Percentiles rank a stretch among this genome's conserved stretches.
These are phyloP conservation scores for Calonectria hawksworthii DNA, from an alignment of 2,329 filamentous ascomycete genomes.

Conservation along the genomic window DNA sequence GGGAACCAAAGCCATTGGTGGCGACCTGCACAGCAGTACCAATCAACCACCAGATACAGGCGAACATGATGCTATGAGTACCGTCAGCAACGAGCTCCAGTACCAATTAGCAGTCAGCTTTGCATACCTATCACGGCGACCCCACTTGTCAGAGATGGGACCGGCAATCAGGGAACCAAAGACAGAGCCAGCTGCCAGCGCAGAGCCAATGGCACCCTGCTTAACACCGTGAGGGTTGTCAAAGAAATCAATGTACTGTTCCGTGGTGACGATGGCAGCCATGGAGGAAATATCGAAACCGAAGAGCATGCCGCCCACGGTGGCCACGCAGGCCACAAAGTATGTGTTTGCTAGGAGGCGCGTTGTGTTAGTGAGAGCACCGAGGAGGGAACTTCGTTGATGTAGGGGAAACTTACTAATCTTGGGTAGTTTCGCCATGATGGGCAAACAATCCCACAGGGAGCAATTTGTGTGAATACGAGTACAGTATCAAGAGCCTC, in stretches of 20 bases:
- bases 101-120: background rate
- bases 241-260: conserved; percentile 32
- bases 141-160: conserved; percentile 22
- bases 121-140: background rate
- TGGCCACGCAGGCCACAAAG: background rate
- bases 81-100: background rate
- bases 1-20: conserved; percentile 20
- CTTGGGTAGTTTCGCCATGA: background rate
- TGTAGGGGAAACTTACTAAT: background rate
- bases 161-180: conserved; percentile 23
- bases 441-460: background rate
- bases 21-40: conserved; percentile 2
- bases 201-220: conserved; percentile 29
- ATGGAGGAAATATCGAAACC: conserved; percentile 26
- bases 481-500: background rate
- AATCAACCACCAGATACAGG: background rate
- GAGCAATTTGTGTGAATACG: background rate
- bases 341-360: background rate
- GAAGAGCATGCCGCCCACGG: conserved; percentile 26
- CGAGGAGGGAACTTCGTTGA: background rate
- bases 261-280: conserved; percentile 24
- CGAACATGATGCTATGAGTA: background rate
- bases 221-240: conserved; percentile 24
- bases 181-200: conserved; percentile 29
- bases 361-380: background rate